Evolutionary conservation across 208 protist genomes (phyloP).

Genomic region (Trypanosoma melophagium): DNA sequence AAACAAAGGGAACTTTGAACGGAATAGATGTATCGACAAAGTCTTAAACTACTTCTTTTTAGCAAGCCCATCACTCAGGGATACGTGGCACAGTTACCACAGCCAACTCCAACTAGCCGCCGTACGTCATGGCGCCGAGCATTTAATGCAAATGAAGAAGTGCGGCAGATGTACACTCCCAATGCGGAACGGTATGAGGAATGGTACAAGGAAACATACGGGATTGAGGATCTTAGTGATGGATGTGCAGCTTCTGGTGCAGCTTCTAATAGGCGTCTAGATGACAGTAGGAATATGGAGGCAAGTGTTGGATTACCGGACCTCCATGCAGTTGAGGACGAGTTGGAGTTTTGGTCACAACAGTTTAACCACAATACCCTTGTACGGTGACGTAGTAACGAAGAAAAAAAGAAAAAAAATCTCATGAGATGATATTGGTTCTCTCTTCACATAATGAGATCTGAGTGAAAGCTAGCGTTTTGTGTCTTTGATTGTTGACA

Average conservation of each 20-base stretch:
- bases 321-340: conserved; percentile 38
- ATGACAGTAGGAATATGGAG: conserved; percentile 55
- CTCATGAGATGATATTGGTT: neutral
- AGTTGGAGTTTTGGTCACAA: conserved; percentile 53
- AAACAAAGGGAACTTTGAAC: neutral
- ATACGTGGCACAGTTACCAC: conserved; percentile 65
- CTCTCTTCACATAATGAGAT: neutral
- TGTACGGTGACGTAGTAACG: conserved; percentile 31
- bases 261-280: conserved; percentile 47
- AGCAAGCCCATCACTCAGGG: conserved; percentile 80
- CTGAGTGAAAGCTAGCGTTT: too few relatives aligned
- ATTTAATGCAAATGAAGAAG: conserved; percentile 59
- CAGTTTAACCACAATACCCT: conserved; percentile 65
- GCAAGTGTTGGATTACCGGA: conserved; percentile 41
- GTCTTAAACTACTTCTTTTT: conserved; percentile 40
- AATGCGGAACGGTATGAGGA: conserved; percentile 66
- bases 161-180: conserved; percentile 52
- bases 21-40: conserved; percentile 10
- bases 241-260: conserved; percentile 66
- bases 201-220: conserved; percentile 81
- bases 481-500: too few relatives aligned
- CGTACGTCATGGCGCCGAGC: conserved; percentile 55
- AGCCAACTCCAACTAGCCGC: conserved; percentile 24
- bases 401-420: neutral
- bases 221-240: conserved; percentile 62